Evolutionary conservation across 768 basidiomycete species (phyloP), one percentile per base, ranked within the genome.

Genomic region (Crucibulum laeve): DNA sequence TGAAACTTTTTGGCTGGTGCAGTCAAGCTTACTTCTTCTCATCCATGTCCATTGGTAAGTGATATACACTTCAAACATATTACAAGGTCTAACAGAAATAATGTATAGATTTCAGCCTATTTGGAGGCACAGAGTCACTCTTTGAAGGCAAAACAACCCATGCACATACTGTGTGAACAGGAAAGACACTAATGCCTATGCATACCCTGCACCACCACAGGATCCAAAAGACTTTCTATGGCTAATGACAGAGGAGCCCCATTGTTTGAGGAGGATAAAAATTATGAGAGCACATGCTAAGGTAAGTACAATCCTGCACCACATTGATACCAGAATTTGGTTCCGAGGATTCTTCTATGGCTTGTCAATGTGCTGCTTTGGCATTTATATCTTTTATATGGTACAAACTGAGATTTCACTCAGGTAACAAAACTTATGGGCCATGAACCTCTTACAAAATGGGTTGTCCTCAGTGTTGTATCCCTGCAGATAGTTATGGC

Each of bases 171-270:
- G 75, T 38, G 52, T 63, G 2, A 62, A 63, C n/a, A 69, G 71
- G 4, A 50, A 72, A 34, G 67, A 70, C 46, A 21, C 19, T 3
- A 55, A 74, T 47, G 74, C 68, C 6, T 59, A 57, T 30, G 60
- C 65, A 3, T 62, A 76, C 53, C 61, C 69, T 15, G 71, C 64
- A 4, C 79, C 80, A 2, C 84, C 85, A 0, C 82, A 83, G 58
- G 82, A 92, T 54, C 86, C 89, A 1, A 62, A 71, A 0, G 95
- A 98, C 53, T 98, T 96, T 56, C 72, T 97, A 23, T 99, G 96
- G 96, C 58, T 94, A 35, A 89, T 97, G 84, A 96, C 91, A 0
- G 96, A 99, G 65, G 96, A 99, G 58, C 96, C 96, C 2, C 96
- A 99, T 64, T 79, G 95, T 39, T 82, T 83, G 13, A 70, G 96